A percentile compares a stretch with the other conserved stretches of the same genome.
phyloP scores from a whole-genome alignment of 2,329 filamentous ascomycete species.

The Hymenoscyphus fraxineus region DNA sequence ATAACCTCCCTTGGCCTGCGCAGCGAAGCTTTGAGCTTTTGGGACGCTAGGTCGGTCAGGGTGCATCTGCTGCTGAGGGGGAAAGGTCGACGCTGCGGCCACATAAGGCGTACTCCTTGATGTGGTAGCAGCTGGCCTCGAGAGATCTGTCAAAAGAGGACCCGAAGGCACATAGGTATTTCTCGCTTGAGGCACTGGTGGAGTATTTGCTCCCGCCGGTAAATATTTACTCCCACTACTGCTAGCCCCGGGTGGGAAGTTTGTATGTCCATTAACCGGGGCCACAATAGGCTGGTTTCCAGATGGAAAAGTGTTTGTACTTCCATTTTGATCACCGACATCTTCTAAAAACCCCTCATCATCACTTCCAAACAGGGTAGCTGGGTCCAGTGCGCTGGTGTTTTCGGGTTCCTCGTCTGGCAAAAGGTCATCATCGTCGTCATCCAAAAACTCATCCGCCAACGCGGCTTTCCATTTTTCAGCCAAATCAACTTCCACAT shows the following conservation, averaged over 20 bases:
- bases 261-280: conserved; percentile 34
- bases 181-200: conserved; percentile 11
- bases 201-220: conserved; percentile 22
- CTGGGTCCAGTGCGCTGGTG: conserved; percentile 51
- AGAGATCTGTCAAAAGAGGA: conserved; percentile 33
- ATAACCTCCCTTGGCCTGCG: conserved; percentile 89
- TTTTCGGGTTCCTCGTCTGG: conserved; percentile 39
- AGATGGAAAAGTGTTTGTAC: conserved; percentile 28
- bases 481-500: conserved; percentile 58
- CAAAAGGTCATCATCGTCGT: conserved; percentile 56
- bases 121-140: conserved; percentile 18
- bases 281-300: conserved; percentile 29
- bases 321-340: conserved; percentile 25
- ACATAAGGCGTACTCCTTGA: conserved; percentile 22
- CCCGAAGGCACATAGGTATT: conserved; percentile 30
- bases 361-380: conserved; percentile 73
- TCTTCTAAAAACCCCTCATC: conserved; percentile 80
- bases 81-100: conserved; percentile 22
- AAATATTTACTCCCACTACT: conserved; percentile 30
- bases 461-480: conserved; percentile 83
- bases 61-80: conserved; percentile 30
- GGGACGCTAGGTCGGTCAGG: conserved; percentile 41
- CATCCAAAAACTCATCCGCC: conserved; percentile 59
- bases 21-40: conserved; percentile 78
- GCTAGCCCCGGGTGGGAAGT: conserved; percentile 17